Percentiles rank a stretch among this genome's conserved stretches.
Conservation (phyloP, 2,329 filamentous ascomycete species). For the Boeremia exigua region DNA sequence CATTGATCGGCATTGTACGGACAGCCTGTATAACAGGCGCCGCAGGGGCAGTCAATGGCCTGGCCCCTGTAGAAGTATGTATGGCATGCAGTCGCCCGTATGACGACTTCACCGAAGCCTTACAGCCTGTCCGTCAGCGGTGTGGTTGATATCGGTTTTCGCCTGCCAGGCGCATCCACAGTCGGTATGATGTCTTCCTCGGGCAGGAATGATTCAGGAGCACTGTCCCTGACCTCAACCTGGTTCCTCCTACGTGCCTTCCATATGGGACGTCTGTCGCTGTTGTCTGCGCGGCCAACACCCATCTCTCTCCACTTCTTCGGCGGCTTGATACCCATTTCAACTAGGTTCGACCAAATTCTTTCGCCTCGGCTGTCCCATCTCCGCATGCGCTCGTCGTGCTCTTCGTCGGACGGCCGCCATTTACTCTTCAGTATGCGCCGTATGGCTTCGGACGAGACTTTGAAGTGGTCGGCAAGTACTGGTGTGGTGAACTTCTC, state of each 20-base stretch:
- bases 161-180: conserved; percentile 28
- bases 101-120: background rate
- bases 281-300: conserved; percentile 42
- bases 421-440: conserved; percentile 85
- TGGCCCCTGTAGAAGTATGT: background rate
- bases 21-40: no score
- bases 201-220: conserved; percentile 19
- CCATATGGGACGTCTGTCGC: conserved; percentile 40
- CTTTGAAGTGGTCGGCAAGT: conserved; percentile 78
- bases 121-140: conserved; percentile 20
- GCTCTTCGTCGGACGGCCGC: conserved; percentile 61
- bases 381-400: conserved; percentile 50
- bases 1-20: no score
- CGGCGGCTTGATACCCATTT: conserved; percentile 62
- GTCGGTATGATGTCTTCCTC: conserved; percentile 41
- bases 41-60: no score
- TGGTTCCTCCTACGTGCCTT: conserved; percentile 39
- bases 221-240: conserved; percentile 38
- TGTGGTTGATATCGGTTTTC: background rate
- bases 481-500: conserved; percentile 75
- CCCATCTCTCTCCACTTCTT: conserved; percentile 59
- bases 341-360: conserved; percentile 57
- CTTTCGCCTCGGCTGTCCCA: conserved; percentile 57
- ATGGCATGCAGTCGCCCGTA: background rate
- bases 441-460: conserved; percentile 86